Conservation (phyloP, 495 filamentous ascomycete genomes). For the Penicillium angulare region DNA sequence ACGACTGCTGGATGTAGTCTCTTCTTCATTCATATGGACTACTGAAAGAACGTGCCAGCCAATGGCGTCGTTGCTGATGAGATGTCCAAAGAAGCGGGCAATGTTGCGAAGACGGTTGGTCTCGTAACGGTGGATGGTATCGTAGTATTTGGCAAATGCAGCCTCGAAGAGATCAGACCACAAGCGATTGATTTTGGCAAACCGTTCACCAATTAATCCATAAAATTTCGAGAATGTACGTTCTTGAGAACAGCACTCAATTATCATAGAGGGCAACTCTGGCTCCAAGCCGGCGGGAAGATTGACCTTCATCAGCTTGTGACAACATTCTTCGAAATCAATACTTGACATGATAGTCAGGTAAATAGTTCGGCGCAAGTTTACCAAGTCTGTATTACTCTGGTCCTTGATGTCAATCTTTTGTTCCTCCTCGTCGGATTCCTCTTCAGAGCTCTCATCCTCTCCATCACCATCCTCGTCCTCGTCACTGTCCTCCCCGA, state of each 20-base stretch:
- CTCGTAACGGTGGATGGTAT: constrained; percentile 95
- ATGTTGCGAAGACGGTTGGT: constrained; percentile 93
- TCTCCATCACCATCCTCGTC: constrained; percentile 71
- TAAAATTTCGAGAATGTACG: constrained; percentile 96
- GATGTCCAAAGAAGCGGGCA: constrained; percentile 89
- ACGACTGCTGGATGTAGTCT: constrained; percentile 90
- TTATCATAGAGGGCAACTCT: constrained; percentile 92
- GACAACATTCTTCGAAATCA: constrained; percentile 91
- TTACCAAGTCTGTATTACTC: constrained; percentile 91
- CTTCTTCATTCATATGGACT: constrained; percentile 91
- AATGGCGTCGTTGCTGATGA: constrained; percentile 81
- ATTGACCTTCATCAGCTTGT: constrained; percentile 91
- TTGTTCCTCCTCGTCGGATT: constrained; percentile 70
- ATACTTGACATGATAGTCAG: constrained; percentile 94
- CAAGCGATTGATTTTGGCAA: constrained; percentile 90
- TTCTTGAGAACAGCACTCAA: constrained; percentile 94
- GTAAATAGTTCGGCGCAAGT: constrained; percentile 91
- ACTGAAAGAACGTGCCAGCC: constrained; percentile 86
- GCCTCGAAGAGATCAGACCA: constrained; percentile 92
- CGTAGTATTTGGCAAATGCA: constrained; percentile 88
- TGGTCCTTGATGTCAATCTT: constrained; percentile 95
- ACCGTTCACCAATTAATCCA: constrained; percentile 88
- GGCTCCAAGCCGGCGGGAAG: constrained; percentile 84
- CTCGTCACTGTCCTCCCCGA: constrained; percentile 83
- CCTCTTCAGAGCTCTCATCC: constrained; percentile 75